Percentiles rank a stretch among this genome's conserved stretches.
phyloP scores from a whole-genome alignment of 257 asterid species.

The Solanum gandarillasii region DNA sequence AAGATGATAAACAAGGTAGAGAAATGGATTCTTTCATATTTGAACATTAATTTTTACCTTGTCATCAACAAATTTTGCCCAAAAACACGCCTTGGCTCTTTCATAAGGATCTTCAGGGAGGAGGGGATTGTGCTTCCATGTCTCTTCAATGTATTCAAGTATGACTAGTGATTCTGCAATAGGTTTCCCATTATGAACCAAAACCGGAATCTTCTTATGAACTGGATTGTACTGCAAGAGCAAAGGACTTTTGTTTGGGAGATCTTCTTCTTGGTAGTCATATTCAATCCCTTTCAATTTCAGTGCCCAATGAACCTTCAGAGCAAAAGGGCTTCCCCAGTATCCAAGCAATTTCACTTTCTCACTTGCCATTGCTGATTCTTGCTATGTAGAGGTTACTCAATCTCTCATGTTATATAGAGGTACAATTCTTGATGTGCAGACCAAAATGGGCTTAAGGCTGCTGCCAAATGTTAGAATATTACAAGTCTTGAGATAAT shows the following conservation, averaged over 20 bases:
- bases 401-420: background rate
- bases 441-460: background rate
- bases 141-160: slow-evolving; percentile 20
- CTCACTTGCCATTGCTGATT: slow-evolving; percentile 10
- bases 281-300: slow-evolving; percentile 18
- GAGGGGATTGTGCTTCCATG: slow-evolving; percentile 17
- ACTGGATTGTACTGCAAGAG: slow-evolving; percentile 19
- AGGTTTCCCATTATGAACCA: slow-evolving; percentile 15
- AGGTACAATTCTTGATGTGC: background rate
- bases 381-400: background rate
- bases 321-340: slow-evolving; percentile 22
- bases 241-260: slow-evolving; percentile 11
- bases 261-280: slow-evolving; percentile 29
- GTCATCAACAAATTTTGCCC: background rate
- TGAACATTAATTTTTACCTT: background rate
- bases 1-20: too few species aligned
- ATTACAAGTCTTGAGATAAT: background rate
- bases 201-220: slow-evolving; percentile 15
- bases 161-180: slow-evolving; percentile 13
- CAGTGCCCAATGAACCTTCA: slow-evolving; percentile 22
- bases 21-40: background rate
- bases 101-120: slow-evolving; percentile 20
- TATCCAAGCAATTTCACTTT: slow-evolving; percentile 10
- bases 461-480: background rate
- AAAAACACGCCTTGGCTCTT: slow-evolving; percentile 6